Conservation (phyloP, 371 early-diverging fungal genomes). For the Cokeromyces recurvatus region DNA sequence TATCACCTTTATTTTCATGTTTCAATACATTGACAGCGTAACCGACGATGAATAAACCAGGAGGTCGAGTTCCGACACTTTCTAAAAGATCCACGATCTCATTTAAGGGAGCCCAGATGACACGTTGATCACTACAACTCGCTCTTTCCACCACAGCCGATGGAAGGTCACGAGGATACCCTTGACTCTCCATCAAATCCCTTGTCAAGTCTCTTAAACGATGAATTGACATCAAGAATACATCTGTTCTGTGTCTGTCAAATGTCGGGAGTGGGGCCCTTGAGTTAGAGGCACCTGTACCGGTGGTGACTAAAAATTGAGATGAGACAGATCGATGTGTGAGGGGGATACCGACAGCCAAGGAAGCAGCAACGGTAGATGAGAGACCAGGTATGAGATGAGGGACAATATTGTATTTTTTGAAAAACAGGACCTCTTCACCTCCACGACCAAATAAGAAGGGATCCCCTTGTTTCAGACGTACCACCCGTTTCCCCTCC, state of each 20-base stretch:
- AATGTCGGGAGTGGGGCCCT: constrained; percentile 58
- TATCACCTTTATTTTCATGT: constrained; percentile 23
- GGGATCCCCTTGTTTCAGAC: constrained; percentile 89
- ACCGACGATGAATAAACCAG: constrained; percentile 70
- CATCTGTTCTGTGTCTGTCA: constrained; percentile 69
- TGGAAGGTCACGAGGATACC: constrained; percentile 62
- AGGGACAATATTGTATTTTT: constrained; percentile 57
- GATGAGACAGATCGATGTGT: constrained; percentile 86
- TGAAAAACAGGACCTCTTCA: constrained; percentile 80
- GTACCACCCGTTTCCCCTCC: constrained; percentile 70
- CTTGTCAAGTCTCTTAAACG: constrained; percentile 56
- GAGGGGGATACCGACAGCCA: constrained; percentile 78
- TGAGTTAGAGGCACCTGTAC: constrained; percentile 55
- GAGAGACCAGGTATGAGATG: constrained; percentile 85
- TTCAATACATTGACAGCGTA: constrained; percentile 48
- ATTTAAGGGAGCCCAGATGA: constrained; percentile 52
- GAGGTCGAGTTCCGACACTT: constrained; percentile 68
- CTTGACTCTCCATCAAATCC: constrained; percentile 47
- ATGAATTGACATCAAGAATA: constrained; percentile 85
- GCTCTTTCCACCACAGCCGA: constrained; percentile 76
- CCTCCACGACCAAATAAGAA: constrained; percentile 92
- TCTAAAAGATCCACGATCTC: constrained; percentile 61
- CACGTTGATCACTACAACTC: constrained; percentile 67
- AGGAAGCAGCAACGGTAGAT: constrained; percentile 70
- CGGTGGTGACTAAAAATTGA: constrained; percentile 82